Conservation (phyloP, 139 green algal species). For the Auxenochlorella protothecoides region DNA sequence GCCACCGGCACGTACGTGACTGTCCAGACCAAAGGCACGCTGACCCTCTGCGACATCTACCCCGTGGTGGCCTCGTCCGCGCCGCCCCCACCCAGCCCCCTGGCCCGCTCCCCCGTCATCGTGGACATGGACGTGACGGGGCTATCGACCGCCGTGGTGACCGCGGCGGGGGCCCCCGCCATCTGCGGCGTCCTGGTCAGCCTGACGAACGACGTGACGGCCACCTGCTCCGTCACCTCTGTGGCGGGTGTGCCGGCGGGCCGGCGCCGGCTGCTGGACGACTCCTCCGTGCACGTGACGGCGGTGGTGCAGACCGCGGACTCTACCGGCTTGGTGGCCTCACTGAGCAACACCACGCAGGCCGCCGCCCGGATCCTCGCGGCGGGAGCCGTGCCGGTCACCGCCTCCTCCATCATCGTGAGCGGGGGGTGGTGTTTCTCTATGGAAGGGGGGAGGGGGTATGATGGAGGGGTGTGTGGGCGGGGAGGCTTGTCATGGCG, state of each 20-base stretch:
- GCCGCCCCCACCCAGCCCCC: neutral
- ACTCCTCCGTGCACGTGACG: neutral
- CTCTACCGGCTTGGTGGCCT: neutral
- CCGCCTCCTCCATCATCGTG: neutral
- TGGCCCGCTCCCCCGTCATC: neutral
- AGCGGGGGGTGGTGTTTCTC: neutral
- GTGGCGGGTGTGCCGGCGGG: neutral
- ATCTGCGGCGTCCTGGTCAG: slow-evolving; percentile 10
- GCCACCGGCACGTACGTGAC: neutral
- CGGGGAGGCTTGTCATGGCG: too few relatives aligned
- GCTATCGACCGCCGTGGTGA: too few relatives aligned
- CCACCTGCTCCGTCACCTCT: slow-evolving; percentile 11
- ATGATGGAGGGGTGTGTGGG: too few relatives aligned
- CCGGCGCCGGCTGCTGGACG: slow-evolving; percentile 10
- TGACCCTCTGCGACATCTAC: neutral
- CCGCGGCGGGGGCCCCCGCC: neutral
- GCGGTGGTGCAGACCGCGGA: neutral
- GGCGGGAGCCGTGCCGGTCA: neutral
- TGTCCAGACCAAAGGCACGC: neutral
- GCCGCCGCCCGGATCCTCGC: neutral
- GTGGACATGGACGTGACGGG: neutral
- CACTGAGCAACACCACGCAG: too few relatives aligned
- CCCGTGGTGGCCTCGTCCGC: neutral
- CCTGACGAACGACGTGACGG: slow-evolving; percentile 8
- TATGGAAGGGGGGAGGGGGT: neutral